phyloP scores from a whole-genome alignment of 176 grass and related monocot species.

The Poa pratensis region DNA sequence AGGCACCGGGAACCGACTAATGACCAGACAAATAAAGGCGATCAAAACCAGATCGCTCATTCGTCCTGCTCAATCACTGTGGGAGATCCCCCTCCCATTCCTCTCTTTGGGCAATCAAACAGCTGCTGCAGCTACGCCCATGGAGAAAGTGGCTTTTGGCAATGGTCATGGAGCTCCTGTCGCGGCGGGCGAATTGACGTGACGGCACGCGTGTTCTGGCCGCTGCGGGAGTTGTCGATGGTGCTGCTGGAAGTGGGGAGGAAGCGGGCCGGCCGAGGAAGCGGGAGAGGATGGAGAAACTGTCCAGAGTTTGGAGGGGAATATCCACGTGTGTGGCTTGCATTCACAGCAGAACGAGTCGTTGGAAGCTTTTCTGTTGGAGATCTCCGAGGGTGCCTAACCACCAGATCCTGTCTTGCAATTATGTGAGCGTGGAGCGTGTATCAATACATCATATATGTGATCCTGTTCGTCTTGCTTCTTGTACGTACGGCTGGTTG shows the following conservation, averaged over 20 bases:
- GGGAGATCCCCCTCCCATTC: neutral
- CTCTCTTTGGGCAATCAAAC: neutral
- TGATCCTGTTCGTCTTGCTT: neutral
- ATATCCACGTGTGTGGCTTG: constrained; percentile 41
- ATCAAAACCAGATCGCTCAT: neutral
- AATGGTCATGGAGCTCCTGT: constrained; percentile 18
- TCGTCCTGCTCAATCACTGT: neutral
- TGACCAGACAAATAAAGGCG: constrained; percentile 34
- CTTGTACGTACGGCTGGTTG: neutral
- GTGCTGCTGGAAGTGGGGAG: neutral
- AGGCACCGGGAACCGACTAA: neutral
- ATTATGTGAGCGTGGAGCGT: neutral
- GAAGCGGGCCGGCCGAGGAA: constrained; percentile 2
- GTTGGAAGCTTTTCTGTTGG: neutral
- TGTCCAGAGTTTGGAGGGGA: neutral
- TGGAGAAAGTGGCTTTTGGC: constrained; percentile 18
- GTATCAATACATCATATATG: neutral
- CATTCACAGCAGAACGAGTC: constrained; percentile 8
- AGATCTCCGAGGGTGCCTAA: constrained; percentile 39
- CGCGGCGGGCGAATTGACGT: neutral
- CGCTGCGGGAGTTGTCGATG: constrained; percentile 36
- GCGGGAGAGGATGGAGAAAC: neutral
- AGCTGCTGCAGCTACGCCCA: neutral
- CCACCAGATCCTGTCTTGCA: constrained; percentile 21
- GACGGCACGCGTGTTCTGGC: constrained; percentile 42